phyloP scores from a whole-genome alignment of 1,139 yeast species.

The Pneumocystis wakefieldiae region DNA sequence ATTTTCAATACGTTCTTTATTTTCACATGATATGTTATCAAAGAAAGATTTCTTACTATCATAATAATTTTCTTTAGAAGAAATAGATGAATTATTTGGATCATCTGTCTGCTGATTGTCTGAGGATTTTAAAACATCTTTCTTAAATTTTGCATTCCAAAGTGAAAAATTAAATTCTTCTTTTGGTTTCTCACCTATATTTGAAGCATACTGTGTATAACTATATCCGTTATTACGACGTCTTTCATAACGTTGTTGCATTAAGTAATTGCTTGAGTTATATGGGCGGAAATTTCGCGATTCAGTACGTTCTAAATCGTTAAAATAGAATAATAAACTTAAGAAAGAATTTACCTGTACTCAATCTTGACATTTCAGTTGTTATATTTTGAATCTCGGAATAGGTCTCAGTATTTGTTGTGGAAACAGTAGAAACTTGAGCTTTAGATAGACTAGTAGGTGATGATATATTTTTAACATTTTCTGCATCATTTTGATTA shows the following conservation, averaged over 20 bases:
- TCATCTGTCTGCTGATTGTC: constrained; percentile 23
- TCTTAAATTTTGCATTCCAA: constrained; percentile 12
- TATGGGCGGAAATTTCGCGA: not conserved
- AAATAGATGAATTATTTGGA: constrained; percentile 49
- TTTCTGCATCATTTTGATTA: constrained; percentile 15
- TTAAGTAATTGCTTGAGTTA: constrained; percentile 6
- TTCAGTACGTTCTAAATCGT: constrained; percentile 1
- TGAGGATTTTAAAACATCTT: constrained; percentile 3
- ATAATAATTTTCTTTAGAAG: constrained; percentile 50
- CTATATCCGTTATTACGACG: not conserved
- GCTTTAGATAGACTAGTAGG: constrained; percentile 3
- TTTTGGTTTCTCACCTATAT: constrained; percentile 8
- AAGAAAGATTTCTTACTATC: constrained; percentile 41
- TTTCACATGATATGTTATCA: constrained; percentile 33
- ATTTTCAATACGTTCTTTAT: constrained; percentile 12
- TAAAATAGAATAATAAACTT: not conserved
- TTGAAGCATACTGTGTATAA: constrained; percentile 4
- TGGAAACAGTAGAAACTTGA: constrained; percentile 9
- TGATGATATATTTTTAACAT: constrained; percentile 24
- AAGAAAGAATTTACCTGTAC: not conserved
- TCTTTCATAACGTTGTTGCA: not conserved
- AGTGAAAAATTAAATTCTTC: constrained; percentile 10
- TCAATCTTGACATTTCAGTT: not conserved
- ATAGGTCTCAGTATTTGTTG: constrained; percentile 6
- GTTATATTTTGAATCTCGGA: constrained; percentile 25